Evolutionary conservation across 1,284 basidiomycete species (phyloP), one percentile per base, ranked within the genome.

Genomic region (Apiotrichum porosum): DNA sequence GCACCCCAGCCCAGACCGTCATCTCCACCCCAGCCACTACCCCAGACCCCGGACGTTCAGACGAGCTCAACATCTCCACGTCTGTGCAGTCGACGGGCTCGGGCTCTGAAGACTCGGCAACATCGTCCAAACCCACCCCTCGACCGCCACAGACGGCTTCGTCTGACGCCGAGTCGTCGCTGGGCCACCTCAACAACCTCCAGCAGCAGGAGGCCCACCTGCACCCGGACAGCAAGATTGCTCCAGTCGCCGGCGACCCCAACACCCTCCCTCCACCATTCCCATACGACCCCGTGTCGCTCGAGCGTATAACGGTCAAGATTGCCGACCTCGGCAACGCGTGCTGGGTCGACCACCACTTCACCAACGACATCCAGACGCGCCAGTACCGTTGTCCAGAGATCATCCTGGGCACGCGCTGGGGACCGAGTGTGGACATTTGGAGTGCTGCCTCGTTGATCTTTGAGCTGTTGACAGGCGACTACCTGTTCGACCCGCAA

Each of bases 301-400:
- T 81, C 31, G 92, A 97, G 71, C 83, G 85, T 66, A 95, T 98
- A 58, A 97, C 93, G 4, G 95, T 98, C 56, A 97, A 98, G 79
- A 97, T 98, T 68, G 94, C 94, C 28, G 95, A 98, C 78, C 75
- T 98, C 46, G 94, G 92, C 18, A 95, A 97, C 70, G 79, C 79
- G 4, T 80, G 79, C 57, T 78, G 75, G 75, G 73, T 75, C 28
- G 88, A 68, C 56, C 68, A 74, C 47, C 74, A 75, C 49, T 74
- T 75, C 47, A 74, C 72, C 26, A 73, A 73, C 53, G 72, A 73
- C 57, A 71, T 72, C 42, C 94, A 98, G 76, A 98, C 95, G 33
- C 78, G 94, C 54, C 94, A 97, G 68, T 97, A 97, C 69, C 84
- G 95, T 33, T 93, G 89, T 77, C 94, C 95, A 0, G 94, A 98